phyloP scores from a whole-genome alignment of 2,329 filamentous ascomycete genomes.

The Fusarium sarcochroum region DNA sequence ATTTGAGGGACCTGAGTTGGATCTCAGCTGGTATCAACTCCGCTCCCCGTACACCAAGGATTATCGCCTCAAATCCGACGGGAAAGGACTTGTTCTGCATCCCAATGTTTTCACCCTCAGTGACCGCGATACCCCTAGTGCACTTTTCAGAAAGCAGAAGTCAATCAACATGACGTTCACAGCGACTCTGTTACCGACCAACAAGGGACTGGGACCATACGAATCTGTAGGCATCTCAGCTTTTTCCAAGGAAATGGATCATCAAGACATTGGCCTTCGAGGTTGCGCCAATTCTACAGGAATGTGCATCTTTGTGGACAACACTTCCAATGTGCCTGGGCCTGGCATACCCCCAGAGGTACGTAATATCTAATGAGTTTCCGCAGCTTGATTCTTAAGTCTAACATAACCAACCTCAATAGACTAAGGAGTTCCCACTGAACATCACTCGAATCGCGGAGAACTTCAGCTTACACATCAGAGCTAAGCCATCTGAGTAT shows the following conservation, averaged over 20 bases:
- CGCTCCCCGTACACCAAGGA: constrained; percentile 34
- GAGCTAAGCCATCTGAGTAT: constrained; percentile 41
- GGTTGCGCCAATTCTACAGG: constrained; percentile 44
- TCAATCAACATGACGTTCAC: constrained; percentile 52
- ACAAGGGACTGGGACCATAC: constrained; percentile 29
- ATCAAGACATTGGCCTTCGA: constrained; percentile 48
- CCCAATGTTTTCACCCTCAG: constrained; percentile 49
- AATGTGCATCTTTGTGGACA: constrained; percentile 39
- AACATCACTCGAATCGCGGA: constrained; percentile 15
- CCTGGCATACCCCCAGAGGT: constrained; percentile 29
- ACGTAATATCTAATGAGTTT: neutral
- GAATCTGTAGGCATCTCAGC: constrained; percentile 48
- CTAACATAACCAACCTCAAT: neutral
- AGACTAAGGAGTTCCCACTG: constrained; percentile 22
- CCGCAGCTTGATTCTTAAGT: too few relatives aligned
- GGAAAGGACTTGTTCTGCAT: constrained; percentile 49
- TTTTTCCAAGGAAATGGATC: constrained; percentile 47
- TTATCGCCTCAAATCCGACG: constrained; percentile 1
- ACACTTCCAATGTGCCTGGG: constrained; percentile 13
- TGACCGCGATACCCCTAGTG: constrained; percentile 50
- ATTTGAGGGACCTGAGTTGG: constrained; percentile 6
- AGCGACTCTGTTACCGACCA: constrained; percentile 35
- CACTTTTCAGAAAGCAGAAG: constrained; percentile 49
- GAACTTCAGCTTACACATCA: constrained; percentile 39
- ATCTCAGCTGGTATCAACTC: constrained; percentile 23